phyloP scores from a whole-genome alignment of 306 rosid genomes.

The Cicer judaicum region DNA sequence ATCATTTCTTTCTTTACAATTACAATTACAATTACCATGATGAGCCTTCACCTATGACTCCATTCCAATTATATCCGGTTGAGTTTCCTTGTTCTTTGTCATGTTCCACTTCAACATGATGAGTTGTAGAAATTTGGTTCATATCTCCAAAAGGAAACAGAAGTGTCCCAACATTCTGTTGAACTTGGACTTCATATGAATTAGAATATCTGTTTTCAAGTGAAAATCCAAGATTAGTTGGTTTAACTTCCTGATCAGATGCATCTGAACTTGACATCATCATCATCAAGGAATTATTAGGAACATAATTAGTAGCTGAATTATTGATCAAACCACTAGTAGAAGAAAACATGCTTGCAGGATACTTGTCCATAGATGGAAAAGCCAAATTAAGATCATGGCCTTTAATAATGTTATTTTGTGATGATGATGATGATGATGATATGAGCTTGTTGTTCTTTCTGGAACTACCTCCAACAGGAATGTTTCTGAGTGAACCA shows the following conservation, averaged over 20 bases:
- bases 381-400: too few relatives aligned
- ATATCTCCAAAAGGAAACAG: constrained; percentile 73
- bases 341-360: too few relatives aligned
- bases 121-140: constrained; percentile 52
- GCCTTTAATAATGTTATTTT: too few relatives aligned
- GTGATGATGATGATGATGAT: too few relatives aligned
- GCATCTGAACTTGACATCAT: too few relatives aligned
- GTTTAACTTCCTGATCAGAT: too few relatives aligned
- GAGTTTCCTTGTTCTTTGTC: constrained; percentile 60
- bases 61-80: constrained; percentile 70
- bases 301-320: too few relatives aligned
- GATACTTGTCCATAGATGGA: constrained; percentile 1
- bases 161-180: constrained; percentile 48
- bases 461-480: constrained; percentile 87
- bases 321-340: too few relatives aligned
- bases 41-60: constrained; percentile 79
- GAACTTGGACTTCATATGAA: constrained; percentile 1
- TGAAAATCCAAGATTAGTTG: too few relatives aligned
- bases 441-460: constrained; percentile 30
- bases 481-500: constrained; percentile 83
- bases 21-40: constrained; percentile 58
- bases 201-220: too few relatives aligned
- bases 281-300: too few relatives aligned
- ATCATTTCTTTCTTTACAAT: too few relatives aligned
- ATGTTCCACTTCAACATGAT: constrained; percentile 36